These are phyloP conservation scores for Jamesozyma hellenica DNA, from an alignment of 805 yeast species.

Conservation along the genomic window DNA sequence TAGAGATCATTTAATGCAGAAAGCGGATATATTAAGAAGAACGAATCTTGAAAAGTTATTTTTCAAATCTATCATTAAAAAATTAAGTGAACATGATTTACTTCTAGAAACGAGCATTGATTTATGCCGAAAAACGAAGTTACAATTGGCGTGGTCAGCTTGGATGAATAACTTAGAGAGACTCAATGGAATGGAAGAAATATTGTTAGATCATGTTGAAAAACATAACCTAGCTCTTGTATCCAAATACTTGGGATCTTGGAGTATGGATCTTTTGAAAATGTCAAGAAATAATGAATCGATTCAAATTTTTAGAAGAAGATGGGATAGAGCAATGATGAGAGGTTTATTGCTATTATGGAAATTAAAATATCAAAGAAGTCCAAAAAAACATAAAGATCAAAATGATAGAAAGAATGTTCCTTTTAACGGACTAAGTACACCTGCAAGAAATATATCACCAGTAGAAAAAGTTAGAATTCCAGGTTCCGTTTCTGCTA, in stretches of 20 bases:
- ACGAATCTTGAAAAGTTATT: background rate
- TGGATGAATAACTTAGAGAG: slow-evolving; percentile 11
- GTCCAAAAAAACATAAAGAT: slow-evolving; percentile 4
- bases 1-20: background rate
- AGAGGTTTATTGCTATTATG: slow-evolving; percentile 31
- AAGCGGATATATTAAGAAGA: background rate
- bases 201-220: slow-evolving; percentile 14
- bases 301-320: slow-evolving; percentile 24
- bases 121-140: slow-evolving; percentile 17
- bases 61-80: background rate
- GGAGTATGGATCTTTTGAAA: slow-evolving; percentile 30
- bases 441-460: slow-evolving; percentile 15
- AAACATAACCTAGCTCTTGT: slow-evolving; percentile 17
- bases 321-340: slow-evolving; percentile 34
- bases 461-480: slow-evolving; percentile 14
- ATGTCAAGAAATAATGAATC: slow-evolving; percentile 29
- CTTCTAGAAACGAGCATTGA: slow-evolving; percentile 1
- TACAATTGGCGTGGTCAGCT: slow-evolving; percentile 18
- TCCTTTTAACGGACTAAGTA: background rate
- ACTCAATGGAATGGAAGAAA: slow-evolving; percentile 10
- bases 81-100: background rate
- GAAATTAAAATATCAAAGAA: slow-evolving; percentile 18
- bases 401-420: background rate
- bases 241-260: slow-evolving; percentile 22
- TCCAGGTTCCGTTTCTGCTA: slow-evolving; percentile 33